These are phyloP conservation scores for Fraxinus sp. DNA, from an alignment of 305 asterid species.

Conservation along the genomic window DNA sequence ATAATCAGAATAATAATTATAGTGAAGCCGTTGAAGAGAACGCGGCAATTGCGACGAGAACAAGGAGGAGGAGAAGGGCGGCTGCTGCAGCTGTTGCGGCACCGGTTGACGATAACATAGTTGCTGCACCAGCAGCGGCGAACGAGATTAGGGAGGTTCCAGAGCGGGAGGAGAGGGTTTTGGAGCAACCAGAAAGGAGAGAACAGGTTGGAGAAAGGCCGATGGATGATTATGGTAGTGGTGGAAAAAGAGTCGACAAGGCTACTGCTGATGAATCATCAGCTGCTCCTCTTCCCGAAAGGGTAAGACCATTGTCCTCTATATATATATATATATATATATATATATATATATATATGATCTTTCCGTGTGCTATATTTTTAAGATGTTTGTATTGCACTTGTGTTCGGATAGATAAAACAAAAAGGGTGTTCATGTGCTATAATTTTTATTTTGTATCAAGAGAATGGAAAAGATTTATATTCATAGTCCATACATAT, in stretches of 20 bases:
- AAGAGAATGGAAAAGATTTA: not conserved
- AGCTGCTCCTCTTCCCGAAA: slow-evolving; percentile 63
- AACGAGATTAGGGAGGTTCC: slow-evolving; percentile 34
- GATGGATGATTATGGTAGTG: slow-evolving; percentile 59
- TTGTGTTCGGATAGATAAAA: not conserved
- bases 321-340: too few relatives aligned
- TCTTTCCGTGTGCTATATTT: not conserved
- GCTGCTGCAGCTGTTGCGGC: slow-evolving; percentile 47
- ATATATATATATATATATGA: too few relatives aligned
- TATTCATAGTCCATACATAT: slow-evolving; percentile 3
- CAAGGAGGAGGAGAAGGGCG: slow-evolving; percentile 64
- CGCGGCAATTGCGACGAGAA: slow-evolving; percentile 71
- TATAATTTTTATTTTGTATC: not conserved
- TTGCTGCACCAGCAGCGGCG: slow-evolving; percentile 36
- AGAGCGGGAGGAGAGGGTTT: slow-evolving; percentile 34
- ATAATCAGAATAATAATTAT: slow-evolving; percentile 17
- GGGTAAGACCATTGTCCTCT: slow-evolving; percentile 35
- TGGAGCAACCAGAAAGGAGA: slow-evolving; percentile 27
- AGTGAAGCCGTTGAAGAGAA: slow-evolving; percentile 39
- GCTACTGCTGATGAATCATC: slow-evolving; percentile 59
- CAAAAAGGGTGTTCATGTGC: not conserved
- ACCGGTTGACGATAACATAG: slow-evolving; percentile 51
- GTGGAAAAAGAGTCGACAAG: slow-evolving; percentile 54
- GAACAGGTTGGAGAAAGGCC: slow-evolving; percentile 51
- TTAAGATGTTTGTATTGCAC: not conserved